Evolutionary conservation across 2,329 filamentous ascomycete species (phyloP).

Genomic region (Sporothrix curviconia): DNA sequence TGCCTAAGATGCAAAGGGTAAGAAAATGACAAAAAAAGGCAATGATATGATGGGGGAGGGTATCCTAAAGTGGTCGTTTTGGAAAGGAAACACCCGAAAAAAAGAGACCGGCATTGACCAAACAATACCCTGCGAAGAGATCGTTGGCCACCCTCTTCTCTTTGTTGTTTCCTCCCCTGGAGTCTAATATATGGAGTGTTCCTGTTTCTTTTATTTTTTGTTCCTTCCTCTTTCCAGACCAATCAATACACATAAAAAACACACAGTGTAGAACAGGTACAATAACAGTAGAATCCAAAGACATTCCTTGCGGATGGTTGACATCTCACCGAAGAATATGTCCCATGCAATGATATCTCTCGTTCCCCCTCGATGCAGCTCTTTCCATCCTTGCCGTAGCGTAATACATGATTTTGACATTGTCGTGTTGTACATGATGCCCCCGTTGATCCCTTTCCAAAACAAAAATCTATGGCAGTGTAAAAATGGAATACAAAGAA

Average conservation of each 20-base stretch:
- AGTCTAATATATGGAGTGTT: constrained; percentile 1
- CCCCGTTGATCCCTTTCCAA: neutral
- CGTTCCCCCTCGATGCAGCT: no score
- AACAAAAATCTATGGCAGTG: neutral
- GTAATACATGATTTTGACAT: neutral
- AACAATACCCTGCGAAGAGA: neutral
- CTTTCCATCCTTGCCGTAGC: neutral
- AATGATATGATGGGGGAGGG: no score
- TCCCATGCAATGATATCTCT: neutral
- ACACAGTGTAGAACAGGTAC: neutral
- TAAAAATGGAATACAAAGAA: neutral
- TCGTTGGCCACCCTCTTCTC: neutral
- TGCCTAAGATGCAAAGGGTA: no score
- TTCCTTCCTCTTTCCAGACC: neutral
- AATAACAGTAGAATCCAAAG: neutral
- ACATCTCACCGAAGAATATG: neutral
- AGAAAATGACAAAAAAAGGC: no score
- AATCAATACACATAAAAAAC: neutral
- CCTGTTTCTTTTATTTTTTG: neutral
- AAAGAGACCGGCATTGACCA: neutral
- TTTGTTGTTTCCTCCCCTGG: neutral
- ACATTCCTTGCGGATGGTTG: neutral
- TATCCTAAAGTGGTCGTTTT: no score
- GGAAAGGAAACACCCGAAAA: no score
- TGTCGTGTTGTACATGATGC: constrained; percentile 1